phyloP scores from a whole-genome alignment of 2,329 filamentous ascomycete species.

The Alternaria solani region DNA sequence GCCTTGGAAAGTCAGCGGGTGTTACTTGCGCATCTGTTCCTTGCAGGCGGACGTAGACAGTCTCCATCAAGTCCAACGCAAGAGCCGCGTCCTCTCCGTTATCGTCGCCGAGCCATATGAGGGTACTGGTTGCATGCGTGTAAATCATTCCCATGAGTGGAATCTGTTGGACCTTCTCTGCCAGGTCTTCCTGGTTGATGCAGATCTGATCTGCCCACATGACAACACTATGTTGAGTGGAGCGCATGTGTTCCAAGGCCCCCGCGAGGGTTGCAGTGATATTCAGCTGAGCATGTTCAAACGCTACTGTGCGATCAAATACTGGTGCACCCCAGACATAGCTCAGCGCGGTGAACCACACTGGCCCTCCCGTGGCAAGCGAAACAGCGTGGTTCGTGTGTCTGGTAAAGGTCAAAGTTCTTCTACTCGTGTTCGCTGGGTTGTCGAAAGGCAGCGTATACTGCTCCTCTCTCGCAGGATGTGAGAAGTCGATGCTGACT shows the following conservation, averaged over 20 bases:
- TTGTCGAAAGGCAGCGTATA: conserved; percentile 1
- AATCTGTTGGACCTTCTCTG: conserved; percentile 37
- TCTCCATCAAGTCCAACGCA: conserved; percentile 29
- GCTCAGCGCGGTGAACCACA: conserved; percentile 37
- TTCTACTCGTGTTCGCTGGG: background rate
- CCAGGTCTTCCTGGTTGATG: conserved; percentile 24
- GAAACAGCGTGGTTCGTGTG: conserved; percentile 33
- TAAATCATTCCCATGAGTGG: conserved; percentile 39
- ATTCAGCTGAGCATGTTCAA: conserved; percentile 13
- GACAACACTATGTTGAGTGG: conserved; percentile 23
- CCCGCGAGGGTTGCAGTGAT: conserved; percentile 30
- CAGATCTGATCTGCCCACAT: conserved; percentile 36
- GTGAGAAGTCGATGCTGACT: conserved; percentile 30
- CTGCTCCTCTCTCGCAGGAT: conserved; percentile 16
- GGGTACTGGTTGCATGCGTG: conserved; percentile 33
- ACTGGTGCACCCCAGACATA: conserved; percentile 33
- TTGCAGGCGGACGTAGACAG: conserved; percentile 21
- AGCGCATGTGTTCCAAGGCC: conserved; percentile 28
- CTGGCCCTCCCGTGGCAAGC: conserved; percentile 9
- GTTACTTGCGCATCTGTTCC: conserved; percentile 22
- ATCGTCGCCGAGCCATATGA: conserved; percentile 40
- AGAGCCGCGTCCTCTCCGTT: conserved; percentile 20
- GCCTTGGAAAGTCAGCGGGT: conserved; percentile 25
- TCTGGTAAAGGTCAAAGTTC: conserved; percentile 9
- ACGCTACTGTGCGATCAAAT: conserved; percentile 22